Conservation (phyloP, 371 early-diverging fungal species). For the Umbelopsis sp. region DNA sequence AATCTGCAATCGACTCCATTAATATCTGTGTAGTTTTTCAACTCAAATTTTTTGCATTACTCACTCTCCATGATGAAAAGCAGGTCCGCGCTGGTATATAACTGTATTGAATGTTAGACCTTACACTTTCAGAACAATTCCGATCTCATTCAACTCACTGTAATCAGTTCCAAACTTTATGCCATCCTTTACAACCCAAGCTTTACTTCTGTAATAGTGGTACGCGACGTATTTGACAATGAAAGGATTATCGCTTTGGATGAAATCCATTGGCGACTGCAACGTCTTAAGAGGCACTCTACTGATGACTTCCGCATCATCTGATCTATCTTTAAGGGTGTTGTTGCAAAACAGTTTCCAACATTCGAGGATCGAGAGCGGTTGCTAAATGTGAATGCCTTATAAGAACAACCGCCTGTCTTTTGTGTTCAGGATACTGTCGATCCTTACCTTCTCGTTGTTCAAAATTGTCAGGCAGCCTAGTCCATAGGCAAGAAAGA, state of each 20-base stretch:
- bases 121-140: neutral
- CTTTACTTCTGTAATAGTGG: constrained; percentile 77
- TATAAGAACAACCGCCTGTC: neutral
- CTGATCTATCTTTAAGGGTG: neutral
- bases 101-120: constrained; percentile 19
- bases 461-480: constrained; percentile 50
- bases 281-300: neutral
- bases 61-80: constrained; percentile 39
- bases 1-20: constrained; percentile 39
- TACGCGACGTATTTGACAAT: constrained; percentile 74
- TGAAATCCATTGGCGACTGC: neutral
- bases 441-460: constrained; percentile 30
- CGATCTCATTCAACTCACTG: constrained; percentile 40
- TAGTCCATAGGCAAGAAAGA: constrained; percentile 66
- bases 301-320: neutral
- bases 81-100: constrained; percentile 35
- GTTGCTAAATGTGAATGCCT: neutral
- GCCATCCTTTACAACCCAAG: constrained; percentile 86
- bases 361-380: neutral
- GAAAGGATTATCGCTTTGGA: constrained; percentile 44
- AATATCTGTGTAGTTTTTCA: neutral
- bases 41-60: neutral
- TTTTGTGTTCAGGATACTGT: neutral
- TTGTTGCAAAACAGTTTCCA: constrained; percentile 3
- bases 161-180: constrained; percentile 85